Base-by-base conservation (phyloP, 169 alveolate species). In the Plasmodium sp. region DNA sequence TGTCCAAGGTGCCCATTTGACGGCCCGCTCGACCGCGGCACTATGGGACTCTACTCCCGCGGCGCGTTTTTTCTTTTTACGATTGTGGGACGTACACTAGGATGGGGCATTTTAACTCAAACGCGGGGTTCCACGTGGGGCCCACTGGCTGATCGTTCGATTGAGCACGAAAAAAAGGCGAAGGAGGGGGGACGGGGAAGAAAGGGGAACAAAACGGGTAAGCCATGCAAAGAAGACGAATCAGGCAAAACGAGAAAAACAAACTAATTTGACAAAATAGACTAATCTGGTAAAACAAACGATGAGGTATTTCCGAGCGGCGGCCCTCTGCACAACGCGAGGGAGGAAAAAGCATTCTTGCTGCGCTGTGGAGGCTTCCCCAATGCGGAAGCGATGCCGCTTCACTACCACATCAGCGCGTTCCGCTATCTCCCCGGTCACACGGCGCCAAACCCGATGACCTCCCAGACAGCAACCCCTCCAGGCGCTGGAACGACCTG, bases 401-500 rank as follows among this genome's bases (percentile, higher is more conserved):
- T 10, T 67, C 39, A 5, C 16, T 67, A 14, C 9, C 77, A 67
- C 12, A 67, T 67, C 43, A 67, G 62, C 39, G 41, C 33, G 39
- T 22, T 67, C 39, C n/a, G 43, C 14, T 67, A 67, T 9, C 14
- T 67, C 43, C 39, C 39, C 12, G n/a, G 14, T 67, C 18, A 18
- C 77, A 67, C 41, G 33, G n/a, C n/a, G 39, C 77, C 27, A 14
- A 51, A 51, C 22, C 27, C 18, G 18, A 51, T 16, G 27, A 22
- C 27, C 7, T 51, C 77, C 77, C 74, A 9, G 36, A 41, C 7
- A 84, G 45, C 41, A 75, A 39, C 4, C 22, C 18, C 31, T 43
- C 81, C 79, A 86, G 81, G 34, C 81, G 39, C 41, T 86, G 79
- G 45, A 86, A 33, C 14, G 86, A 74, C 45, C 81, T 58, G 4